phyloP scores from a whole-genome alignment of 2,329 filamentous ascomycete genomes.

The Alternaria sp. region DNA sequence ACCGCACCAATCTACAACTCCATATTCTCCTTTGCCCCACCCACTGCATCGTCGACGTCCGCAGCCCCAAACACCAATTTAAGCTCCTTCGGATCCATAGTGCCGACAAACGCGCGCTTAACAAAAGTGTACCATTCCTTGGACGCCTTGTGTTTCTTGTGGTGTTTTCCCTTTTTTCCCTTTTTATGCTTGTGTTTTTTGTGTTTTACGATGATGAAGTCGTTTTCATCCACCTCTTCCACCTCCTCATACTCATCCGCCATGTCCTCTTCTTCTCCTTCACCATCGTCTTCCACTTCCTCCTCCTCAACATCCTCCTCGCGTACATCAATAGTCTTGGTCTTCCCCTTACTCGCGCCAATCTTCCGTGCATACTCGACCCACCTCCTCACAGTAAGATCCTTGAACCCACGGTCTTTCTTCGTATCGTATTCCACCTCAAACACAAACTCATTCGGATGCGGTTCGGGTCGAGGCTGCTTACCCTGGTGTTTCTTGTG shows the following conservation, averaged over 20 bases:
- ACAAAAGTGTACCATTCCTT: constrained; percentile 81
- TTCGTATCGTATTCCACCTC: constrained; percentile 88
- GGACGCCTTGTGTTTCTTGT: constrained; percentile 54
- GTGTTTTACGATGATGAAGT: constrained; percentile 38
- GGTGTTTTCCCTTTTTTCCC: constrained; percentile 60
- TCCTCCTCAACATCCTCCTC: constrained; percentile 13
- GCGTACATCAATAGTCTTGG: constrained; percentile 14
- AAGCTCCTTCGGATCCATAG: constrained; percentile 70
- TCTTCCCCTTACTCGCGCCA: constrained; percentile 57
- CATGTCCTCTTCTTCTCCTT: constrained; percentile 17
- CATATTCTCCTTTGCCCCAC: constrained; percentile 21
- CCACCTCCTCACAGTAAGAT: constrained; percentile 84
- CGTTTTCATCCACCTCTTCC: constrained; percentile 29
- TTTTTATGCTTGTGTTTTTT: constrained; percentile 58
- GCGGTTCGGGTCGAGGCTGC: constrained; percentile 57
- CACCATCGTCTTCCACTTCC: constrained; percentile 18
- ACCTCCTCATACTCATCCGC: constrained; percentile 33
- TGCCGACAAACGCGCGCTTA: constrained; percentile 78
- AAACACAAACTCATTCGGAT: constrained; percentile 71
- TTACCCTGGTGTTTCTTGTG: constrained; percentile 64
- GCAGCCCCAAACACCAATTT: constrained; percentile 43
- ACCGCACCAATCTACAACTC: constrained; percentile 17
- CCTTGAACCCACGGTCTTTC: constrained; percentile 76
- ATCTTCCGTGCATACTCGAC: constrained; percentile 82
- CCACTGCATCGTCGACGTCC: background rate